phyloP scores from a whole-genome alignment of 2,329 filamentous ascomycete genomes.

The Tolypocladium guangdongense region DNA sequence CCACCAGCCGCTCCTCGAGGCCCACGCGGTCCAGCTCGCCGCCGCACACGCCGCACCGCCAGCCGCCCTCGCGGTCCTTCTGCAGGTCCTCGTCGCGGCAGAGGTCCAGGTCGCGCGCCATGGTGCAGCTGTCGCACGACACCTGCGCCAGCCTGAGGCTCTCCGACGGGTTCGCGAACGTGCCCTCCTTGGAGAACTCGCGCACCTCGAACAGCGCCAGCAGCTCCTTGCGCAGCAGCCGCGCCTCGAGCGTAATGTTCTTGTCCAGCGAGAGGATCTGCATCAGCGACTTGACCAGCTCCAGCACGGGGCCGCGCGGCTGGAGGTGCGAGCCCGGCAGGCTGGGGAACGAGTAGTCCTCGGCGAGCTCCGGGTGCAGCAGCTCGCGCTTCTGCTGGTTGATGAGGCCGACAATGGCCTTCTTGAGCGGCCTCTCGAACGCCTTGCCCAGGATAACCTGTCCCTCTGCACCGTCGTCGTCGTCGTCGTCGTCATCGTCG shows the following conservation, averaged over 20 bases:
- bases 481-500: constrained; percentile 35
- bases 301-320: constrained; percentile 60
- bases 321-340: constrained; percentile 59
- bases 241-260: constrained; percentile 78
- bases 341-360: constrained; percentile 75
- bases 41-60: constrained; percentile 69
- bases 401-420: constrained; percentile 74
- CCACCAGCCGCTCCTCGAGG: constrained; percentile 76
- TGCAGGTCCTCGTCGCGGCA: constrained; percentile 81
- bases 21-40: constrained; percentile 65
- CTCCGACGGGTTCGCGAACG: constrained; percentile 76
- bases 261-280: constrained; percentile 87
- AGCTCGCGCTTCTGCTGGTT: constrained; percentile 79
- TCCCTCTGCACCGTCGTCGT: constrained; percentile 46
- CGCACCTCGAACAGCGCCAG: constrained; percentile 85
- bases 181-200: constrained; percentile 83
- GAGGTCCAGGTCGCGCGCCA: constrained; percentile 79
- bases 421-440: constrained; percentile 84
- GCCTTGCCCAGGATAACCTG: constrained; percentile 64
- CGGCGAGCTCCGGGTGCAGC: constrained; percentile 75
- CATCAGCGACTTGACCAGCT: constrained; percentile 87
- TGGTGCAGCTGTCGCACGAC: constrained; percentile 83
- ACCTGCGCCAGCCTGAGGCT: constrained; percentile 63
- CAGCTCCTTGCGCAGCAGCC: constrained; percentile 79
- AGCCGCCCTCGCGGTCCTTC: constrained; percentile 34